phyloP scores from a whole-genome alignment of 768 basidiomycete genomes.

The Panellus pusillus region DNA sequence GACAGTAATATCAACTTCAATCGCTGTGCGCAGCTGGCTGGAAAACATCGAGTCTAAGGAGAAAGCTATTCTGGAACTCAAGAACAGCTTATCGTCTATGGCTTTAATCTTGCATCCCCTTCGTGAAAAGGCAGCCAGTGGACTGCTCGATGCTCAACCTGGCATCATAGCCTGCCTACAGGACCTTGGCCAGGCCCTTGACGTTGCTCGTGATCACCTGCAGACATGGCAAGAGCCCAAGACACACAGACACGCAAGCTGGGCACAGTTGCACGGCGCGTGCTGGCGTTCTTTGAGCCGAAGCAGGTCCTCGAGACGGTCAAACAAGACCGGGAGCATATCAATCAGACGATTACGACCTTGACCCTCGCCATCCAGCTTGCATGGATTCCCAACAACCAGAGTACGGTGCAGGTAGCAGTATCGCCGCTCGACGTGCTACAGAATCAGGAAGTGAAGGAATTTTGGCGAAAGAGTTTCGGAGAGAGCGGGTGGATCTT shows the following conservation, averaged over 20 bases:
- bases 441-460: neutral
- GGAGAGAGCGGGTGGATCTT: neutral
- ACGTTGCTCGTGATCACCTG: conserved; percentile 2
- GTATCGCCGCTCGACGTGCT: conserved; percentile 4
- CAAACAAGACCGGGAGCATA: neutral
- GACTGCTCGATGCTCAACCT: conserved; percentile 3
- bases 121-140: conserved; percentile 5
- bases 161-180: conserved; percentile 10
- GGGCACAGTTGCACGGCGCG: neutral
- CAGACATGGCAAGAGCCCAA: conserved; percentile 15
- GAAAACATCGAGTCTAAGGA: conserved; percentile 8
- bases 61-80: conserved; percentile 6
- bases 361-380: conserved; percentile 12
- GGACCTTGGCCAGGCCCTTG: conserved; percentile 2
- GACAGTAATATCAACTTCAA: conserved; percentile 10
- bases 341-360: conserved; percentile 1
- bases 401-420: neutral
- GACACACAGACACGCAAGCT: conserved; percentile 2
- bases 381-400: conserved; percentile 1
- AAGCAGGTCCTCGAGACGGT: conserved; percentile 2
- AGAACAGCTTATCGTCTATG: neutral
- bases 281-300: conserved; percentile 13
- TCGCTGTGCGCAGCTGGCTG: conserved; percentile 5
- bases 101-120: conserved; percentile 7
- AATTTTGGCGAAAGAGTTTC: conserved; percentile 7